Percentiles rank a stretch among this genome's conserved stretches.
phyloP scores from a whole-genome alignment of 1,284 basidiomycete species.

The Rhodotorula sp. region DNA sequence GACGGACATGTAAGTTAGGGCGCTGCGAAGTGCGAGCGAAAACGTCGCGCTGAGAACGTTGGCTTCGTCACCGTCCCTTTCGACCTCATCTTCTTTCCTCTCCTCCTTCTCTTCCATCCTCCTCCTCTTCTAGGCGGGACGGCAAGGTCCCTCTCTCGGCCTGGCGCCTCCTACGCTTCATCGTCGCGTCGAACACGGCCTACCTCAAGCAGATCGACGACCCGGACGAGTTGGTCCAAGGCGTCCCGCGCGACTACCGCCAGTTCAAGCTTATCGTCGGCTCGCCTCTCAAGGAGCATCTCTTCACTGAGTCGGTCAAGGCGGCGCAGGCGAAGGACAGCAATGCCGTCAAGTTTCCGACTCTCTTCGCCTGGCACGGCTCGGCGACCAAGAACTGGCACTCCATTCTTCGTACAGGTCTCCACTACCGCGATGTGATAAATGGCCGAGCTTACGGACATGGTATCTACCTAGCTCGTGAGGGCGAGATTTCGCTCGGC shows the following conservation, averaged over 20 bases:
- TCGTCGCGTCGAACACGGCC: slow-evolving; percentile 41
- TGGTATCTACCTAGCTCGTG: slow-evolving; percentile 27
- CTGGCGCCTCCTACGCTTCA: slow-evolving; percentile 39
- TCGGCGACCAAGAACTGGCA: slow-evolving; percentile 26
- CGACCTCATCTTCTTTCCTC: too few species aligned
- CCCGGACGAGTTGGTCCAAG: slow-evolving; percentile 37
- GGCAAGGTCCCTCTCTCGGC: slow-evolving; percentile 27
- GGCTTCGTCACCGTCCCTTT: too few species aligned
- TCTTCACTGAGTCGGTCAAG: slow-evolving; percentile 26
- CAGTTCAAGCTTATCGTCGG: slow-evolving; percentile 41
- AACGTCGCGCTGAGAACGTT: too few species aligned
- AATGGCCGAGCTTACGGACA: slow-evolving; percentile 33
- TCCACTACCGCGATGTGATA: slow-evolving; percentile 36
- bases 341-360: slow-evolving; percentile 30
- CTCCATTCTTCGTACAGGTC: slow-evolving; percentile 29
- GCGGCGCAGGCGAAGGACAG: slow-evolving; percentile 18
- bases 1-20: slow-evolving; percentile 19
- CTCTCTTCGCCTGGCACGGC: slow-evolving; percentile 35
- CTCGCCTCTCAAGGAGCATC: slow-evolving; percentile 38
- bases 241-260: slow-evolving; percentile 28
- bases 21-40: too few species aligned
- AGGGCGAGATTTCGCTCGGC: slow-evolving; percentile 19
- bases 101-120: too few species aligned
- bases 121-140: not conserved
- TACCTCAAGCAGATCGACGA: slow-evolving; percentile 40